These are phyloP conservation scores for Citrullus amarus DNA, from an alignment of 306 rosid genomes.

Conservation along the genomic window DNA sequence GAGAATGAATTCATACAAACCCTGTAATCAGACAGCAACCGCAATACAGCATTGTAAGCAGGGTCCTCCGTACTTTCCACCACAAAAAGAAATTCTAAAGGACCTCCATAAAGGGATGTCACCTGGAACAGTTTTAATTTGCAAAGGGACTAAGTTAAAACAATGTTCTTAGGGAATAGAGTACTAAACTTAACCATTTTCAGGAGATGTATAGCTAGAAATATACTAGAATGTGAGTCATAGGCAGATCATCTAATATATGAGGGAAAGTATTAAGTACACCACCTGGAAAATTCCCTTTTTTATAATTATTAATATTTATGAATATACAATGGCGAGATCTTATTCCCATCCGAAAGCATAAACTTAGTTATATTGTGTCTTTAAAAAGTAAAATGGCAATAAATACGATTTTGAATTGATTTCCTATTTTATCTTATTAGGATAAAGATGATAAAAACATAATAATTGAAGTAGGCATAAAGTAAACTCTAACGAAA, in stretches of 20 bases:
- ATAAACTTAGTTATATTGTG: background rate
- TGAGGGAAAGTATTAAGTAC: background rate
- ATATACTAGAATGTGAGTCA: background rate
- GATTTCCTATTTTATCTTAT: background rate
- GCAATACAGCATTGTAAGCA: slow-evolving; percentile 54
- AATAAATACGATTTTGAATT: background rate
- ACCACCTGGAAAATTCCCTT: background rate
- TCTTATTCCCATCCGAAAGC: background rate
- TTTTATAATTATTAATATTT: background rate
- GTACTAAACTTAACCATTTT: background rate
- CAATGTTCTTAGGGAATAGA: background rate
- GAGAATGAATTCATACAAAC: slow-evolving; percentile 21
- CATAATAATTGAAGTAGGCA: background rate
- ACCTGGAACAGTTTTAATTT: slow-evolving; percentile 30
- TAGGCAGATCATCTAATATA: background rate
- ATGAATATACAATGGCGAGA: background rate
- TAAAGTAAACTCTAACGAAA: background rate
- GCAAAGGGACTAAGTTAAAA: background rate
- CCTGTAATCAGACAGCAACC: slow-evolving; percentile 55
- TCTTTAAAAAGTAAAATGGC: background rate
- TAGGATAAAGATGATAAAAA: background rate
- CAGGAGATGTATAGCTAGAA: background rate
- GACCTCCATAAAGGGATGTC: slow-evolving; percentile 98
- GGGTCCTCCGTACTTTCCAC: slow-evolving; percentile 89
- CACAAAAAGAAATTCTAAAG: slow-evolving; percentile 70